phyloP scores from a whole-genome alignment of 1,284 basidiomycete species.

The Ganoderma sinense region DNA sequence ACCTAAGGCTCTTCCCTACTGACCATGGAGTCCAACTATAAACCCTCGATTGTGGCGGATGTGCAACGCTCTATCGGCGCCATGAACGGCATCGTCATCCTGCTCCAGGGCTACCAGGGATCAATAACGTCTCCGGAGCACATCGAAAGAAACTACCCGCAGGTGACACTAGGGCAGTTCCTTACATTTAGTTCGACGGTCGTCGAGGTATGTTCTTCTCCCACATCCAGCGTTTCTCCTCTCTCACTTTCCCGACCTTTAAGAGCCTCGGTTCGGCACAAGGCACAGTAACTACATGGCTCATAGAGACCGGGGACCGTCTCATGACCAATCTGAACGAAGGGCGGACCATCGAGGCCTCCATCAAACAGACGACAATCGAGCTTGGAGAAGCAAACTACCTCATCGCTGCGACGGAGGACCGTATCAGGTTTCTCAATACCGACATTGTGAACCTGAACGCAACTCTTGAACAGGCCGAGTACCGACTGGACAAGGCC shows the following conservation, averaged over 20 bases:
- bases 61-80: slow-evolving; percentile 10
- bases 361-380: slow-evolving; percentile 9
- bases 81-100: slow-evolving; percentile 12
- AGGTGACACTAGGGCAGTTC: slow-evolving; percentile 11
- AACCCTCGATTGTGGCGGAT: slow-evolving; percentile 5
- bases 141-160: slow-evolving; percentile 15
- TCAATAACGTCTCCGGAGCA: slow-evolving; percentile 5
- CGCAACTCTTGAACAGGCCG: slow-evolving; percentile 1
- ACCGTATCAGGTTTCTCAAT: slow-evolving; percentile 7
- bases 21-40: slow-evolving; percentile 3
- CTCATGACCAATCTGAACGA: slow-evolving; percentile 7
- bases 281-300: background rate
- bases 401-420: background rate
- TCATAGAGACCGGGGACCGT: slow-evolving; percentile 9
- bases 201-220: slow-evolving; percentile 3
- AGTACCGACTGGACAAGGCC: slow-evolving; percentile 5
- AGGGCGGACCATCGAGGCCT: background rate
- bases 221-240: background rate
- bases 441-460: slow-evolving; percentile 7
- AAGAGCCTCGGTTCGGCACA: background rate
- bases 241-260: background rate
- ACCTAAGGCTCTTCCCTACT: background rate
- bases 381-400: slow-evolving; percentile 1
- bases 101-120: slow-evolving; percentile 7
- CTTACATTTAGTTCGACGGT: slow-evolving; percentile 2